Evolutionary conservation across 1,284 basidiomycete genomes (phyloP).

Genomic region (Flammula alnicola): DNA sequence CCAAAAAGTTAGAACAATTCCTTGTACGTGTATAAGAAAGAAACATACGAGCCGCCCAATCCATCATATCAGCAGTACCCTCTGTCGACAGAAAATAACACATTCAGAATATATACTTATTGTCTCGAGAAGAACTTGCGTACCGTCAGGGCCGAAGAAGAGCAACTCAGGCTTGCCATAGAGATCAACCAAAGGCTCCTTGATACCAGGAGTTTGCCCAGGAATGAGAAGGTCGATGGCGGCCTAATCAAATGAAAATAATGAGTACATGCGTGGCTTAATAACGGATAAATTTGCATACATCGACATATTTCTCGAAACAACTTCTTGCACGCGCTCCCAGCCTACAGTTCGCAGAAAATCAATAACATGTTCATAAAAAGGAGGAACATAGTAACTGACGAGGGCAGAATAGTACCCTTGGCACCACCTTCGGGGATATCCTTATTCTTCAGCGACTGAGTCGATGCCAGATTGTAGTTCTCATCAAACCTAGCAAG

Average conservation of each 20-base stretch:
- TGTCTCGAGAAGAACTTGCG: constrained; percentile 22
- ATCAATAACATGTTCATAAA: background rate
- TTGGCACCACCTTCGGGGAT: constrained; percentile 98
- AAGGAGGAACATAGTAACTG: constrained; percentile 6
- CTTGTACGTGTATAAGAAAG: too few species aligned
- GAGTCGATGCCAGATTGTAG: constrained; percentile 97
- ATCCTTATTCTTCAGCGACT: constrained; percentile 98
- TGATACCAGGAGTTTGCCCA: constrained; percentile 93
- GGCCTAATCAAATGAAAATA: constrained; percentile 47
- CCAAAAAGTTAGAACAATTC: too few species aligned
- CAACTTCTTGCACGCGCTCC: constrained; percentile 86
- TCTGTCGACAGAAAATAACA: constrained; percentile 49
- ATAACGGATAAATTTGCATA: constrained; percentile 33
- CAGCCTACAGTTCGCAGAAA: constrained; percentile 51
- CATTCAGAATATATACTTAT: too few species aligned
- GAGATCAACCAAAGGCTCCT: constrained; percentile 91
- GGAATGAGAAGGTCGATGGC: constrained; percentile 92
- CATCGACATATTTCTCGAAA: constrained; percentile 99
- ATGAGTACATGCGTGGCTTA: constrained; percentile 2
- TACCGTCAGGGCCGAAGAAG: constrained; percentile 98
- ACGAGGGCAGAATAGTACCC: constrained; percentile 94
- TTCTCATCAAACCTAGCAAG: constrained; percentile 99
- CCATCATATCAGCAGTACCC: constrained; percentile 99
- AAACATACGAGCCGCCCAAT: constrained; percentile 98
- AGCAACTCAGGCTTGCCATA: constrained; percentile 92